Conservation (phyloP, 495 filamentous ascomycete genomes). For the Hypoxylon crocopeplum region DNA sequence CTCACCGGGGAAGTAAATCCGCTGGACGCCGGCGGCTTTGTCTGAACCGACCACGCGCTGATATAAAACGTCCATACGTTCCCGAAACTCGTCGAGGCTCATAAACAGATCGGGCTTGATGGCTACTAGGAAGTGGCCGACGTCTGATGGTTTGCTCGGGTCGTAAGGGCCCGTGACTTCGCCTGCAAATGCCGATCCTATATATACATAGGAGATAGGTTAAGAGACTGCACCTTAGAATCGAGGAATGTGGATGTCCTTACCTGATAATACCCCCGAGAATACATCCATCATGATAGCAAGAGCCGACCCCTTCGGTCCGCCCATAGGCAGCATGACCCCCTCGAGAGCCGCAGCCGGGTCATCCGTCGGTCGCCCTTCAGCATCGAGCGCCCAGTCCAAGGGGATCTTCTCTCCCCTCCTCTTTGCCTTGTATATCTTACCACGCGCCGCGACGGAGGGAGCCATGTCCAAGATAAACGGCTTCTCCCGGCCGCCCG, state of each 20-base stretch:
- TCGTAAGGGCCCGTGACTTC: slow-evolving; percentile 77
- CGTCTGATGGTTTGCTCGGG: slow-evolving; percentile 68
- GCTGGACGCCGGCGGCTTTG: slow-evolving; percentile 72
- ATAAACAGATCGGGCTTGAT: slow-evolving; percentile 81
- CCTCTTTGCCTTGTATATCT: slow-evolving; percentile 75
- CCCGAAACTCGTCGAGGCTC: slow-evolving; percentile 69
- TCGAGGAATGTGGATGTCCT: background rate
- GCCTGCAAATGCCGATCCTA: slow-evolving; percentile 69
- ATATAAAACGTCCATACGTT: slow-evolving; percentile 74
- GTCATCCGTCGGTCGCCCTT: slow-evolving; percentile 73
- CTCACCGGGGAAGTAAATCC: slow-evolving; percentile 82
- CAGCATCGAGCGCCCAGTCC: slow-evolving; percentile 75
- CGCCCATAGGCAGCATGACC: slow-evolving; percentile 82
- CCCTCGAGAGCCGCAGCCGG: slow-evolving; percentile 69
- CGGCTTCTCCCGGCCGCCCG: slow-evolving; percentile 57
- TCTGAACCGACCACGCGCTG: slow-evolving; percentile 67
- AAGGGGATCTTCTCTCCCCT: slow-evolving; percentile 75
- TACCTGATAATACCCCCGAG: slow-evolving; percentile 73
- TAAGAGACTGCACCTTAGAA: background rate
- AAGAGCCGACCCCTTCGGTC: slow-evolving; percentile 75
- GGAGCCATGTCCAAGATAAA: slow-evolving; percentile 86
- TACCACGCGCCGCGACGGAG: slow-evolving; percentile 72
- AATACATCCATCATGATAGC: slow-evolving; percentile 88
- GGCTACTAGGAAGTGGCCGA: slow-evolving; percentile 77
- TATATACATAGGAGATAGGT: background rate